Evolutionary conservation across 225 moss, liverwort and hornwort species (phyloP).

Genomic region (Physcomitrellopsis africana): DNA sequence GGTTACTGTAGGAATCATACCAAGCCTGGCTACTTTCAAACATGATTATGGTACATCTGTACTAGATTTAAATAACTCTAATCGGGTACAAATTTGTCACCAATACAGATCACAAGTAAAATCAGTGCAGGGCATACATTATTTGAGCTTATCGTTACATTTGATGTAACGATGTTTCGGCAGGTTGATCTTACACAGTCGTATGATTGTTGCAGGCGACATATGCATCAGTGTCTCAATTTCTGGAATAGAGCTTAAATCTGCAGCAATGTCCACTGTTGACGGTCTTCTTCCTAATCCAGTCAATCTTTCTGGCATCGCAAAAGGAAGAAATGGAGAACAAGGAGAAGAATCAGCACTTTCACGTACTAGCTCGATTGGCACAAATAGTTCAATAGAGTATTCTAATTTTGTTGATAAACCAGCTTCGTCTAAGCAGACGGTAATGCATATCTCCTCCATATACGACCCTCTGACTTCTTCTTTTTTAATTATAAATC

Average conservation of each 20-base stretch:
- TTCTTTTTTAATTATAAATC: background rate
- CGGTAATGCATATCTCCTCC: constrained; percentile 29
- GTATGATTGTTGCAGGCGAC: constrained; percentile 50
- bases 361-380: constrained; percentile 43
- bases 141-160: no score
- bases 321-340: constrained; percentile 18
- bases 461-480: background rate
- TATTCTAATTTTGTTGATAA: constrained; percentile 33
- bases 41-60: no score
- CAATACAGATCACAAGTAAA: no score
- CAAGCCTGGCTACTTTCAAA: no score
- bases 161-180: background rate
- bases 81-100: no score
- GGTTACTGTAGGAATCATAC: no score
- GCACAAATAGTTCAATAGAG: constrained; percentile 43
- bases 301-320: constrained; percentile 31
- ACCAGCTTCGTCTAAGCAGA: constrained; percentile 35
- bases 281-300: constrained; percentile 33
- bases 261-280: constrained; percentile 29
- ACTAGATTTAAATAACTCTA: no score
- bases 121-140: no score
- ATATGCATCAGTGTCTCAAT: constrained; percentile 66
- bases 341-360: constrained; percentile 26
- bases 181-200: background rate
- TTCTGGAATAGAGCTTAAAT: constrained; percentile 47